Evolutionary conservation across 495 filamentous ascomycete genomes (phyloP).

Genomic region (Penicillium paxilli): DNA sequence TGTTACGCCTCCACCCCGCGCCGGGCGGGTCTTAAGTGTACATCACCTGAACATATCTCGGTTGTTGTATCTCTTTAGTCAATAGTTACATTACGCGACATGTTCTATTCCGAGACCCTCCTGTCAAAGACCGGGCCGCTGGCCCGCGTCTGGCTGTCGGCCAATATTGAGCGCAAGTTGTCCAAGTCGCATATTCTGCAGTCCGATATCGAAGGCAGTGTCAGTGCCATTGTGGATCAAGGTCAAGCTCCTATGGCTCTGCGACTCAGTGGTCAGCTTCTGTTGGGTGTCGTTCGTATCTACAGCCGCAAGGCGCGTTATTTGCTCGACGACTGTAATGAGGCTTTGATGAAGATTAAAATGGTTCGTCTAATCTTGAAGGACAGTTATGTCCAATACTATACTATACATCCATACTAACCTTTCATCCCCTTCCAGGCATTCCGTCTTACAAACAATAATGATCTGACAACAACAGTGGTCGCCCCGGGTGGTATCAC

Average conservation of each 20-base stretch:
- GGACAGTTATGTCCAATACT: background rate
- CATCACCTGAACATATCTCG: slow-evolving; percentile 11
- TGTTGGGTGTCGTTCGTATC: slow-evolving; percentile 94
- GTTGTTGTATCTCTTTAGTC: slow-evolving; percentile 7
- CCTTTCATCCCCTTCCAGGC: slow-evolving; percentile 47
- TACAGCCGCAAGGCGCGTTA: slow-evolving; percentile 97
- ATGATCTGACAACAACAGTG: slow-evolving; percentile 72
- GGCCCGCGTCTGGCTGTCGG: slow-evolving; percentile 96
- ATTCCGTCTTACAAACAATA: slow-evolving; percentile 76
- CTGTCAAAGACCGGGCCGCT: slow-evolving; percentile 95
- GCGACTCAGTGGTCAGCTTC: slow-evolving; percentile 87
- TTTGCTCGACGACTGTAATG: slow-evolving; percentile 93
- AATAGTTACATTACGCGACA: slow-evolving; percentile 42
- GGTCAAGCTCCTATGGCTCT: slow-evolving; percentile 94
- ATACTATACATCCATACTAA: slow-evolving; percentile 24
- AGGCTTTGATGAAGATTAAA: slow-evolving; percentile 95
- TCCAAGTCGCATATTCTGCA: slow-evolving; percentile 92
- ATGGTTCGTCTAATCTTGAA: slow-evolving; percentile 79
- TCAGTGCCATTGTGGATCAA: slow-evolving; percentile 89
- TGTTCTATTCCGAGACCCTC: slow-evolving; percentile 98
- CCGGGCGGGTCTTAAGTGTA: slow-evolving; percentile 36
- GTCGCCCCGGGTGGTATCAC: slow-evolving; percentile 69
- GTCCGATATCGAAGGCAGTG: slow-evolving; percentile 88
- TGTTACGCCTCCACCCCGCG: slow-evolving; percentile 38
- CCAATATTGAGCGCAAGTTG: slow-evolving; percentile 95